These are phyloP conservation scores for Diaporthe australafricana DNA, from an alignment of 2,329 filamentous ascomycete species.

Conservation along the genomic window DNA sequence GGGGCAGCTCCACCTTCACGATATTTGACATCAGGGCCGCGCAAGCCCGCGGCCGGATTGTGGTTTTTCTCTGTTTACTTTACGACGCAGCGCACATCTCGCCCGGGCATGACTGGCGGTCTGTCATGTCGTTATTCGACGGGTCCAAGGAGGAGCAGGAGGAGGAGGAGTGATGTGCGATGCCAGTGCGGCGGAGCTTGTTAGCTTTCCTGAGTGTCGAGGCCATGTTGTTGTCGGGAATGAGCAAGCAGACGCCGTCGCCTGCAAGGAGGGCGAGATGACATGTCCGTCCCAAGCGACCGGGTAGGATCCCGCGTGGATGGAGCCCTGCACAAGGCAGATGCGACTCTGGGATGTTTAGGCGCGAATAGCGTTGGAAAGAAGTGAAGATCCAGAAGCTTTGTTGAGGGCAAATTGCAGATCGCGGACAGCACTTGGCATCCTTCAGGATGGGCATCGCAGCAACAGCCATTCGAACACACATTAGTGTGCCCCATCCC, in stretches of 20 bases:
- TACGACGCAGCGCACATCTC: background rate
- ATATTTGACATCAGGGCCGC: conserved; percentile 31
- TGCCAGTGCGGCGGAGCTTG: conserved; percentile 21
- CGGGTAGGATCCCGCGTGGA: conserved; percentile 5
- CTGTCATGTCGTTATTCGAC: background rate
- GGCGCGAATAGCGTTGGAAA: conserved; percentile 9
- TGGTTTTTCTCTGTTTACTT: background rate
- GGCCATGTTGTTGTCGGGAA: background rate
- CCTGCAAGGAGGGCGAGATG: background rate
- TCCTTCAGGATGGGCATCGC: conserved; percentile 29
- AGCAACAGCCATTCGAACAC: background rate
- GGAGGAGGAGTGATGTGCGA: background rate
- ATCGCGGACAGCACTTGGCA: conserved; percentile 12
- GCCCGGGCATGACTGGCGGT: background rate
- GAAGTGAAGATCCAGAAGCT: background rate
- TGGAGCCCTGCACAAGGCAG: conserved; percentile 13
- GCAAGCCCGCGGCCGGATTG: conserved; percentile 26
- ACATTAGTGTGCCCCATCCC: background rate
- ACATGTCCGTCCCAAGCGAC: background rate
- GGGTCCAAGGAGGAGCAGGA: too few species aligned
- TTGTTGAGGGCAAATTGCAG: conserved; percentile 11
- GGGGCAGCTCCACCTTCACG: conserved; percentile 34
- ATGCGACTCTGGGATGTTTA: background rate
- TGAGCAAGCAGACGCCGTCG: too few species aligned
- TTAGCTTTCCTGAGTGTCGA: background rate